Conservation (phyloP, 2,329 filamentous ascomycete genomes). For the Phaeosphaeriaceae sp. region DNA sequence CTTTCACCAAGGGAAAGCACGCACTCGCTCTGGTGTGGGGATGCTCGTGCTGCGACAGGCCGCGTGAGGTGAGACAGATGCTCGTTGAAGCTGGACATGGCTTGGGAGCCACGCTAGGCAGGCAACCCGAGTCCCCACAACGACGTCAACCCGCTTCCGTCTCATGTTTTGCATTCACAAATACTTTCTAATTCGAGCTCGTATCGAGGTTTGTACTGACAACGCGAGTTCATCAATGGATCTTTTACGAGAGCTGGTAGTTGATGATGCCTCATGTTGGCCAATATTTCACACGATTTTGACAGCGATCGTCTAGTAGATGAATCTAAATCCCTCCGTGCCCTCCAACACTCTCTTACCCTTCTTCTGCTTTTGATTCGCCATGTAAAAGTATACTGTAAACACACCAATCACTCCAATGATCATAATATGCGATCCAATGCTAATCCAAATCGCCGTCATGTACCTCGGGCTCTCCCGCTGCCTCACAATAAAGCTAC, state of each 20-base stretch:
- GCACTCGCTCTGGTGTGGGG: constrained; percentile 14
- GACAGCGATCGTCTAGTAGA: constrained; percentile 42
- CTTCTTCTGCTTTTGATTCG: constrained; percentile 58
- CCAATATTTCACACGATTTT: neutral
- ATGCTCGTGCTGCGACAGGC: constrained; percentile 24
- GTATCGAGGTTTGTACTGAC: neutral
- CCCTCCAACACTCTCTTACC: constrained; percentile 62
- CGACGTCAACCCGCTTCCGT: constrained; percentile 29
- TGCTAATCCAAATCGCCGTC: constrained; percentile 73
- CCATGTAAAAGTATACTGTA: constrained; percentile 61
- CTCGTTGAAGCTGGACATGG: constrained; percentile 20
- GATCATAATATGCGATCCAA: constrained; percentile 67
- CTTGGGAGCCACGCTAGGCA: constrained; percentile 15
- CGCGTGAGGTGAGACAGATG: constrained; percentile 21
- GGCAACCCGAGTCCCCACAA: constrained; percentile 18
- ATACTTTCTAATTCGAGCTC: neutral
- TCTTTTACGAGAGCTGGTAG: too few relatives aligned
- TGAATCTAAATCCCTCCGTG: constrained; percentile 56
- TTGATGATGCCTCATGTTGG: too few relatives aligned
- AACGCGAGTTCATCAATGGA: too few relatives aligned
- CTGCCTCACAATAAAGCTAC: constrained; percentile 70
- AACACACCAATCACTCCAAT: constrained; percentile 62
- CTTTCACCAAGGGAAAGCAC: constrained; percentile 8
- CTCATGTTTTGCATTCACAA: constrained; percentile 5
- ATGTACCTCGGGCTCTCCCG: constrained; percentile 68